Evolutionary conservation across 1,284 basidiomycete species (phyloP), one percentile per base, ranked within the genome.

Genomic region (Boletus semigastroideus): DNA sequence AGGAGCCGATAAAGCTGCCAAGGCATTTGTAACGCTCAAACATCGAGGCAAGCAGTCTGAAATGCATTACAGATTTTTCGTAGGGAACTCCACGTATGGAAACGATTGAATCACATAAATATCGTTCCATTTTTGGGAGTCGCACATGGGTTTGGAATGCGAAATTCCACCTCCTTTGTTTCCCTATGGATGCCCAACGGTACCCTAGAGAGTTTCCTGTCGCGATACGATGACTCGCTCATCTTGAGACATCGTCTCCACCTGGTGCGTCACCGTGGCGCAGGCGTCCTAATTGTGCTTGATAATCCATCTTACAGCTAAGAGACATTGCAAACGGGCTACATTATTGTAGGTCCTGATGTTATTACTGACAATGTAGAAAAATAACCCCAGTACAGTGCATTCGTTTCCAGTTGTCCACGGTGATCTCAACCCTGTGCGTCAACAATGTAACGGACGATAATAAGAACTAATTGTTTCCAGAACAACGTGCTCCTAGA

Each of bases 401-500:
- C 54, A 55, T 27, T 53, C 42, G 9, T 16, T 37, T 3, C 27
- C 36, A 5, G 28, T 53, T 3, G 14, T 52, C 6, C 52, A 53
- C 5, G 52, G 52, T 28, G 43, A 53, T 20, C 11, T 53, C 20
- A 38, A 42, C 9, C 9, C 11, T 5, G 52, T 53, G 19, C 33
- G 51, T 33, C 30, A 27, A 14, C 4, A 25, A 27, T 42, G 22
- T 9, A 14, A 11, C 9, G 19, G 11, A 20, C 17, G n/a, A 38
- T 38, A 19, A n/a, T 11, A 49, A 1, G 5, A 38, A 36, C 48
- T 51, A 25, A 51, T 11, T 1, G 2, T 19, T n/a, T 12, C 17
- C 20, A 56, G 53, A 42, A 56, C 17, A 51, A 54, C 14, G 36
- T 54, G 13, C 46, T 54, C 13, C 22, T 53, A 13, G 42, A 53